Evolutionary conservation across 2,329 filamentous ascomycete genomes (phyloP), one percentile per base, ranked within the genome.

Genomic region (Aspergillus sp.): DNA sequence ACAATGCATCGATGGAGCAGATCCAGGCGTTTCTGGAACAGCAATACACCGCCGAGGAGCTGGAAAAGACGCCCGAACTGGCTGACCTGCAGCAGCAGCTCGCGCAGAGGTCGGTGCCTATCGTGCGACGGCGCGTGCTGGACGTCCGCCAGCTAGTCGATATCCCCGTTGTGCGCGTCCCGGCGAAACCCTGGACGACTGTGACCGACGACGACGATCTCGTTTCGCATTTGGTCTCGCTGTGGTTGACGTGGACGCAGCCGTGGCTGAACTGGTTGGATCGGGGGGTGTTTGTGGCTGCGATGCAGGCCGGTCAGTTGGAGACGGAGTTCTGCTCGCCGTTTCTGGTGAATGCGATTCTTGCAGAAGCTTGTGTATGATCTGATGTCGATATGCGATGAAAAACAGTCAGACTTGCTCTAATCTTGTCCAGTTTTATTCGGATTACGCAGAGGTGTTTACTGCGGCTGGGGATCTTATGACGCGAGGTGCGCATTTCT

Each of bases 341-440:
- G 2, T 65, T 62, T 35, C 49, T 66, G 34, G 63, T 66, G 27
- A 66, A 66, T 45, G 52, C 55, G n/a, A 61, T 66, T 26, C 49
- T 66, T 1, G 50, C 59, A 9, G 56, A 62, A 40, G 58, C 60
- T 30, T 60, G 62, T 52, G 62, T 64, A 52, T 45, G 61, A 19
- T 19, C 19, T 19, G 19, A 19, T 19, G 4, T 19, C 19, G 19
- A n/a, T n/a, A n/a, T n/a, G n/a, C n/a, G n/a, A n/a, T n/a, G n/a
- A n/a, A n/a, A n/a, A 57, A 29, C 9, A 11, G 33, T 42, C 26
- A 13, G 19, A 26, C 32, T 42, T 2, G 29, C 38, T 39, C 29
- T 27, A 19, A 27, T n/a, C 43, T 29, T 39, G 11, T 10, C n/a
- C 45, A 55, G 51, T 50, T 52, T 34, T 49, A 53, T 39, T 60